Conservation (phyloP, 768 basidiomycete genomes). For the Mycena galericulata region DNA sequence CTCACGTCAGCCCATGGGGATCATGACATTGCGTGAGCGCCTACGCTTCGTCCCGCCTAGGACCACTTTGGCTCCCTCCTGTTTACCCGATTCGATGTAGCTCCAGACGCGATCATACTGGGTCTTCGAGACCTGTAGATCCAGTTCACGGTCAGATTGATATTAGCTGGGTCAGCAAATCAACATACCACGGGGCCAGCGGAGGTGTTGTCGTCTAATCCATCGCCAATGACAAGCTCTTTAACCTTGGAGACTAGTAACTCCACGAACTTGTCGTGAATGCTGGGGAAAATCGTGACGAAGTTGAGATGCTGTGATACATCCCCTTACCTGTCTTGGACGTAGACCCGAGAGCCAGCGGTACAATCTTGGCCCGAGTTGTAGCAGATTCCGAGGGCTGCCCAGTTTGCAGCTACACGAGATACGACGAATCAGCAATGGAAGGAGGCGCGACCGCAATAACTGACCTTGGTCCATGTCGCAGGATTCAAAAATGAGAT, state of each 20-base stretch:
- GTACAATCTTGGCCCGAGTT: conserved; percentile 96
- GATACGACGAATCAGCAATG: not conserved
- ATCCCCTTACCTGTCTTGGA: conserved; percentile 72
- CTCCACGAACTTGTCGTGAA: conserved; percentile 87
- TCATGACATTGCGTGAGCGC: not conserved
- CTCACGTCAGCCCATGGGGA: not conserved
- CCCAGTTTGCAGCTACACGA: conserved; percentile 82
- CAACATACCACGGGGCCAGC: conserved; percentile 86
- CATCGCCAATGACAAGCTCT: conserved; percentile 81
- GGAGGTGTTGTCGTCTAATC: conserved; percentile 77
- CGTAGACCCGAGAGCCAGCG: conserved; percentile 90
- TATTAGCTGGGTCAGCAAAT: no score
- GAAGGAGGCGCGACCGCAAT: not conserved
- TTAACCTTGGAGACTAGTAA: conserved; percentile 75
- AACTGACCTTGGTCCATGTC: conserved; percentile 86
- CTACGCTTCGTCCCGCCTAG: conserved; percentile 84
- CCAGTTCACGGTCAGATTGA: no score
- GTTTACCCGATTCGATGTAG: conserved; percentile 89
- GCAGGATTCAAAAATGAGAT: conserved; percentile 91
- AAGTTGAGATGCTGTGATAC: not conserved
- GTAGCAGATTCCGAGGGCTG: conserved; percentile 86
- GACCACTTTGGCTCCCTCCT: conserved; percentile 82
- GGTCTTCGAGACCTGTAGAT: conserved; percentile 75
- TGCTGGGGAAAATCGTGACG: conserved; percentile 41
- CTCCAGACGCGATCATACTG: conserved; percentile 90